Conservation (phyloP, 2,329 filamentous ascomycete species). For the Colletotrichum lindemuthianum region DNA sequence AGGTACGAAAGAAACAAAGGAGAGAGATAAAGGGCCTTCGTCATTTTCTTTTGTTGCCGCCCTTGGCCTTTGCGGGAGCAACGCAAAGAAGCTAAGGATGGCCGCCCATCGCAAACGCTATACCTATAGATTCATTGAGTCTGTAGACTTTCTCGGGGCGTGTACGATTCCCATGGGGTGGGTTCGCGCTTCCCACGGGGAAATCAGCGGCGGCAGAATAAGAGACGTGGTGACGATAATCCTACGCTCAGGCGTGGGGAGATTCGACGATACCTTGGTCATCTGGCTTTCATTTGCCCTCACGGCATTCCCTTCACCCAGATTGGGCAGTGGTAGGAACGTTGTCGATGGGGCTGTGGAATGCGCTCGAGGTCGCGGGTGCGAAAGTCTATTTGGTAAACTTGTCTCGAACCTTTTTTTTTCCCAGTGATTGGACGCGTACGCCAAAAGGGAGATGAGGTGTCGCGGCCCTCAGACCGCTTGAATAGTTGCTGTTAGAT, state of each 20-base stretch:
- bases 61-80: too few relatives aligned
- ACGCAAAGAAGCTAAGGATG: too few relatives aligned
- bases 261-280: not conserved
- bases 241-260: not conserved
- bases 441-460: conserved; percentile 16
- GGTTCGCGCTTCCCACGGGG: conserved; percentile 15
- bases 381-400: conserved; percentile 26
- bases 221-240: not conserved
- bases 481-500: conserved; percentile 16
- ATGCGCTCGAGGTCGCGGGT: conserved; percentile 14
- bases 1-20: conserved; percentile 19
- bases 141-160: too few relatives aligned
- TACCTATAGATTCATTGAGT: too few relatives aligned
- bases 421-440: conserved; percentile 19
- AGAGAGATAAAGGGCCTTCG: not conserved
- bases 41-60: too few relatives aligned
- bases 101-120: too few relatives aligned
- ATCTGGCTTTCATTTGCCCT: not conserved
- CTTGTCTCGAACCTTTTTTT: conserved; percentile 8
- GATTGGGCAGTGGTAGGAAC: conserved; percentile 8
- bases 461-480: conserved; percentile 22
- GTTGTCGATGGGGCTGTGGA: conserved; percentile 13
- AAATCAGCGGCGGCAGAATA: not conserved
- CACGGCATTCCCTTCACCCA: conserved; percentile 23
- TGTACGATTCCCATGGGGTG: not conserved